Evolutionary conservation across 305 asterid genomes (phyloP).

Genomic region (Fraxinus angustifolia): DNA sequence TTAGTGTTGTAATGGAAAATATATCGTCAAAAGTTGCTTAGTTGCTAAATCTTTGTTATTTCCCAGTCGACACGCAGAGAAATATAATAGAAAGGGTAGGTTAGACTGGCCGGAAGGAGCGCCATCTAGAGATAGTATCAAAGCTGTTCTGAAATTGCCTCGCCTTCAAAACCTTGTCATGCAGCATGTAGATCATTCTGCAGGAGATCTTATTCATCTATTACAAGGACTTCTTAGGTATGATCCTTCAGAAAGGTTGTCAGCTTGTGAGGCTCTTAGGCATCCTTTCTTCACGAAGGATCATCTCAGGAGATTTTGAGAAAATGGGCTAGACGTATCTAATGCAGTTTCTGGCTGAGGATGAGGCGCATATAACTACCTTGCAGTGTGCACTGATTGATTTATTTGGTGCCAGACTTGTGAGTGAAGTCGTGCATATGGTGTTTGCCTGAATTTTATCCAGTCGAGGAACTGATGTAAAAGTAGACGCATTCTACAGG

Average conservation of each 20-base stretch:
- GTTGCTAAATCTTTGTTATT: not conserved
- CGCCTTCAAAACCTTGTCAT: conserved; percentile 75
- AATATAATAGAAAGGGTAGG: conserved; percentile 62
- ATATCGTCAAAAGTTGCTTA: not conserved
- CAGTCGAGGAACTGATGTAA: not conserved
- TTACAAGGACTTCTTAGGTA: conserved; percentile 73
- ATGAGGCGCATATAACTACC: not conserved
- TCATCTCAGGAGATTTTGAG: conserved; percentile 41
- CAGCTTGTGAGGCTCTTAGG: conserved; percentile 64
- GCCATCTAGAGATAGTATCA: conserved; percentile 69
- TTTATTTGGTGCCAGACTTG: not conserved
- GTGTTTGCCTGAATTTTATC: not conserved
- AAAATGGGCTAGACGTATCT: not conserved
- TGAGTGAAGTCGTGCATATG: not conserved
- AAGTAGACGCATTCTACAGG: not conserved
- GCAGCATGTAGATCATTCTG: conserved; percentile 89
- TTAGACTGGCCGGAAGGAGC: conserved; percentile 91
- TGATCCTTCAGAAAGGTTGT: conserved; percentile 63
- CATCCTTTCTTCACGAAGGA: conserved; percentile 72
- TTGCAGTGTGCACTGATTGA: not conserved
- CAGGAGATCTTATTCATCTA: conserved; percentile 74
- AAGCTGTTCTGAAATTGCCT: conserved; percentile 64
- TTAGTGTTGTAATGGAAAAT: not conserved
- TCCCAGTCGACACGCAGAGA: conserved; percentile 68
- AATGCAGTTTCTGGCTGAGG: not conserved